Evolutionary conservation across 305 asterid genomes (phyloP).

Genomic region (Plantago coronopus): DNA sequence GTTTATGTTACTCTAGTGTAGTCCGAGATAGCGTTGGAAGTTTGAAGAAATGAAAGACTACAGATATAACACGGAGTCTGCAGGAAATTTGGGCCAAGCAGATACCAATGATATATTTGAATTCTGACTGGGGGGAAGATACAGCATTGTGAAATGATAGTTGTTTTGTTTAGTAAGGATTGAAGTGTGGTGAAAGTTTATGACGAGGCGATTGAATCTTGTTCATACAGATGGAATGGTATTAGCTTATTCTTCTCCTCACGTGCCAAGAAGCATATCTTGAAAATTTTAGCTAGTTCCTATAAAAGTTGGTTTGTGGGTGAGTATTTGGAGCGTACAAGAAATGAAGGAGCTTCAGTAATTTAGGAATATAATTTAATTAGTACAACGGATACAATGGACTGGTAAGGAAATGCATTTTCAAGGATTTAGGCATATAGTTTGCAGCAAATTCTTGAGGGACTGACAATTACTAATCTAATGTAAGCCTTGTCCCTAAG

Average conservation of each 20-base stretch:
- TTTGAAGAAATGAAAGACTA: not conserved
- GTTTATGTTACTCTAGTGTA: not conserved
- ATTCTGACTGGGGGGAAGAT: too few relatives aligned
- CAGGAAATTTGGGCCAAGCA: too few relatives aligned
- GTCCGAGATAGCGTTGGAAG: not conserved
- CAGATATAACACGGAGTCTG: too few relatives aligned
- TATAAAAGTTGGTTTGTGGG: too few relatives aligned
- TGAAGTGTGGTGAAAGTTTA: constrained; percentile 14
- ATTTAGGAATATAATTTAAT: not conserved
- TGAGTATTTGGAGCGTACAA: too few relatives aligned
- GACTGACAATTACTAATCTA: not conserved
- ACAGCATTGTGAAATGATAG: too few relatives aligned
- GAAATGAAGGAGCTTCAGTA: constrained; percentile 1
- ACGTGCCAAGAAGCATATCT: not conserved
- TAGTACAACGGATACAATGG: constrained; percentile 6
- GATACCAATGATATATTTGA: too few relatives aligned
- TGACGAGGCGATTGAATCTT: constrained; percentile 2
- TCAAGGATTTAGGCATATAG: not conserved
- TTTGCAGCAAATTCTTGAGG: constrained; percentile 7
- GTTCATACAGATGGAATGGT: constrained; percentile 7
- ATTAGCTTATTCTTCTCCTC: constrained; percentile 4
- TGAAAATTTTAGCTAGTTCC: constrained; percentile 6
- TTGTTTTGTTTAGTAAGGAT: not conserved
- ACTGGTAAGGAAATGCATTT: constrained; percentile 8
- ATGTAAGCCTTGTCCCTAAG: not conserved